Base-by-base conservation (phyloP, 352 stramenopile genomes). In the Phytophthora aleatoria region DNA sequence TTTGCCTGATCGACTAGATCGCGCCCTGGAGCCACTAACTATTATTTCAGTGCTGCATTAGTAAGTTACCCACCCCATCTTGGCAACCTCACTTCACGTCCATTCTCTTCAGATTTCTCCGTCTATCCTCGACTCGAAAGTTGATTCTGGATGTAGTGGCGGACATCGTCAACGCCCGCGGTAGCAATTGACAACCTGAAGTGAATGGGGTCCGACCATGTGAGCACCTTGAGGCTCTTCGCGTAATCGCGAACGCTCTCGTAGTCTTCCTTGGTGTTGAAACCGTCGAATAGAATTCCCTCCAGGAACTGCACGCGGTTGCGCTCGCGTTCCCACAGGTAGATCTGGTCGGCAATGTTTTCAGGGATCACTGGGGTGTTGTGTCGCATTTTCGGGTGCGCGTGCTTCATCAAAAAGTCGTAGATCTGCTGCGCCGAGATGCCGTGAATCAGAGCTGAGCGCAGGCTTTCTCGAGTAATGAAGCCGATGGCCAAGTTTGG, bases 341-440 rank as follows among this genome's bases (percentile, higher is more conserved):
- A 93, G 30, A 97, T 86, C 70, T 97, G 90, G 65, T 97, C 89
- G 28, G 92, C 87, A 64, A 96, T 93, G 61, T 96, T 95, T 39
- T 96, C 88, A 0, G 89, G 89, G 52, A 96, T 89, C 43, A 95
- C 76, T 6, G 85, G 85, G 2, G 44, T 79, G 64, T 93, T 92
- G 42, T 62, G 56, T 5, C 83, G 75, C 83, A 94, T 94, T 48
- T 90, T 91, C 13, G 87, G 85, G 66, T 96, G 89, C 15, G 85
- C 88, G 54, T 96, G 87, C 61, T 94, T 90, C 71, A 93, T 93
- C 12, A 97, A 57, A 64, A 97, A 97, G 73, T 97, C 83, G 61
- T 97, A 94, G 30, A 97, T 97, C 62, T 97, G 89, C 59, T 95
- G 81, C 16, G 89, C 90, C 31, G 89, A 96, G 66, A 97, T 97